Evolutionary conservation across 257 asterid genomes (phyloP).

Genomic region (Salvia splendens): DNA sequence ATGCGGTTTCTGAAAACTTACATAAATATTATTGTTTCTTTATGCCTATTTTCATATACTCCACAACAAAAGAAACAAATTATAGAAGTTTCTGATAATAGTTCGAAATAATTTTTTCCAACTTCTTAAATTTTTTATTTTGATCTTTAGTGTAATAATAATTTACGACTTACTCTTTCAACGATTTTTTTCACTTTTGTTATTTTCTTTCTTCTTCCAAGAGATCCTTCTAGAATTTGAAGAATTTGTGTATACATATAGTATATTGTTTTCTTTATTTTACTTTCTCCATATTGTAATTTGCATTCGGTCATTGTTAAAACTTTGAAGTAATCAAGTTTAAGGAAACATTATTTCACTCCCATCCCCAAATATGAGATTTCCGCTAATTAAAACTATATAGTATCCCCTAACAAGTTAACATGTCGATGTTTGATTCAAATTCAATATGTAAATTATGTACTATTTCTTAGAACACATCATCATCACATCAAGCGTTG

Average conservation of each 20-base stretch:
- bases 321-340: too few species aligned
- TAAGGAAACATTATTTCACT: too few species aligned
- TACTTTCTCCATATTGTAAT: too few species aligned
- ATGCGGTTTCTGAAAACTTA: neutral
- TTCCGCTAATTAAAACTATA: too few species aligned
- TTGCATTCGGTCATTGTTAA: too few species aligned
- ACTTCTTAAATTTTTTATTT: neutral
- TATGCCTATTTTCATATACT: neutral
- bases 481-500: neutral
- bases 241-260: neutral
- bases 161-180: neutral
- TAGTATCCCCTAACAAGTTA: too few species aligned
- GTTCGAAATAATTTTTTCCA: neutral
- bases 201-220: neutral
- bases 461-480: neutral
- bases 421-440: too few species aligned
- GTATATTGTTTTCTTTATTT: neutral
- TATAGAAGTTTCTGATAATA: neutral
- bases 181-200: neutral
- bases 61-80: too few species aligned
- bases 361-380: too few species aligned
- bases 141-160: neutral
- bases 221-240: neutral
- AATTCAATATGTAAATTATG: too few species aligned
- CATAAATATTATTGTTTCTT: neutral